A percentile compares a stretch with the other conserved stretches of the same genome.
phyloP scores from a whole-genome alignment of 2,329 filamentous ascomycete genomes.

The Stagonosporopsis rhizophila region DNA sequence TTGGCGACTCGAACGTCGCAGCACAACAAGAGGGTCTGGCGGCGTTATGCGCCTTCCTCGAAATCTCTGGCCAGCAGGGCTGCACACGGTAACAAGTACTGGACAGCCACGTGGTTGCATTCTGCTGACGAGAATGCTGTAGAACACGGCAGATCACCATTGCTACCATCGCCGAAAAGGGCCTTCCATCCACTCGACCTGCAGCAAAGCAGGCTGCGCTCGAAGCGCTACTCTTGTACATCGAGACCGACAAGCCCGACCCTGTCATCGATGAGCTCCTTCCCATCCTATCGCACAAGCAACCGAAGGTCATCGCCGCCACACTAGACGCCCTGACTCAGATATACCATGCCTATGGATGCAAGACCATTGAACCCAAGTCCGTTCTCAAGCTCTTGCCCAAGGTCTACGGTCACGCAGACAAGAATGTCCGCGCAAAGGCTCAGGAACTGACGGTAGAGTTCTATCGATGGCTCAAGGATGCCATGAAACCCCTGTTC shows the following conservation, averaged over 20 bases:
- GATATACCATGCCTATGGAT: slow-evolving; percentile 93
- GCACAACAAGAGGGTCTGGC: slow-evolving; percentile 92
- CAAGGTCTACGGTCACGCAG: slow-evolving; percentile 92
- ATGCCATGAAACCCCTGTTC: slow-evolving; percentile 98
- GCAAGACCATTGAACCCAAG: slow-evolving; percentile 93
- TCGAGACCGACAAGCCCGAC: slow-evolving; percentile 85
- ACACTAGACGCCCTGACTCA: slow-evolving; percentile 78
- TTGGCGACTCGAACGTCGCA: slow-evolving; percentile 93
- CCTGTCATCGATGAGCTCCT: slow-evolving; percentile 91
- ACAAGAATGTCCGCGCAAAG: slow-evolving; percentile 97
- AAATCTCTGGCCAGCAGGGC: slow-evolving; percentile 83
- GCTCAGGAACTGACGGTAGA: slow-evolving; percentile 91
- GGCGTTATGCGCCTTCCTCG: slow-evolving; percentile 88
- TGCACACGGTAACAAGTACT: slow-evolving; percentile 66
- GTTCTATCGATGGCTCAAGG: slow-evolving; percentile 94
- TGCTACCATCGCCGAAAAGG: slow-evolving; percentile 86
- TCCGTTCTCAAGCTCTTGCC: slow-evolving; percentile 86
- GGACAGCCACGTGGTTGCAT: neutral
- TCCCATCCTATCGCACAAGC: slow-evolving; percentile 82
- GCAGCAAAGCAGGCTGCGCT: slow-evolving; percentile 86
- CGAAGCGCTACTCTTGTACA: slow-evolving; percentile 85
- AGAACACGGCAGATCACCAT: slow-evolving; percentile 79
- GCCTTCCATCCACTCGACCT: slow-evolving; percentile 83
- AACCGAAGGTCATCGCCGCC: slow-evolving; percentile 84
- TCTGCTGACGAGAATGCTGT: slow-evolving; percentile 28